Conservation (phyloP, 805 yeast species). For the Zygoascus ofunaensis region DNA sequence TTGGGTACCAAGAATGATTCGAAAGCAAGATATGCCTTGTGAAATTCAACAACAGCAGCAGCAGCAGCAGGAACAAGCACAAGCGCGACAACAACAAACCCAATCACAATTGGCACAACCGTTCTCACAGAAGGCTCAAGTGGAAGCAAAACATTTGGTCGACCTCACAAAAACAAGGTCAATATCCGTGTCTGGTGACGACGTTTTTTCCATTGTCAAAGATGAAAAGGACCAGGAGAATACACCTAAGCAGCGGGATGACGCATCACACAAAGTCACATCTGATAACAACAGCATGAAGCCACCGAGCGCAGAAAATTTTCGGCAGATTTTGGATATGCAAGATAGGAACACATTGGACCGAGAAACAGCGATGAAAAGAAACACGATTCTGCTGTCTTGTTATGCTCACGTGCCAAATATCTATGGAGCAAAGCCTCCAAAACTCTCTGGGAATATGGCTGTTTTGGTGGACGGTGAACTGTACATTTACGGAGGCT, state of each 20-base stretch:
- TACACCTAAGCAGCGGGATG: too few species aligned
- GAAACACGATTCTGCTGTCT: slow-evolving; percentile 14
- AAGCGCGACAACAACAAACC: neutral
- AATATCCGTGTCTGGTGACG: too few species aligned
- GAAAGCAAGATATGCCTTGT: too few species aligned
- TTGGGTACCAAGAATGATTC: too few species aligned
- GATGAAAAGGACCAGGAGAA: too few species aligned
- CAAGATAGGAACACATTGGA: neutral
- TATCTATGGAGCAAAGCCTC: slow-evolving; percentile 20
- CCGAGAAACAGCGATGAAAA: neutral
- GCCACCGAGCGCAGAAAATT: neutral
- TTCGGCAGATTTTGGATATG: neutral
- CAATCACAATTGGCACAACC: too few species aligned
- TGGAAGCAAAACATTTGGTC: too few species aligned
- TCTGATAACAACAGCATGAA: too few species aligned
- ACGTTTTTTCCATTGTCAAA: too few species aligned
- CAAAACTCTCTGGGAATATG: slow-evolving; percentile 18
- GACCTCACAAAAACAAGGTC: too few species aligned
- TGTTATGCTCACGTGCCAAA: slow-evolving; percentile 17
- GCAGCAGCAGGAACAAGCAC: neutral
- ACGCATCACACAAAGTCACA: too few species aligned
- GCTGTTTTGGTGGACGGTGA: slow-evolving; percentile 13
- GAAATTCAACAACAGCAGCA: neutral
- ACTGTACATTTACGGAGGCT: slow-evolving; percentile 19
- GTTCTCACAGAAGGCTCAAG: too few species aligned